These are phyloP conservation scores for Rhododendron vialii DNA, from an alignment of 148 eudicot species.

Conservation along the genomic window DNA sequence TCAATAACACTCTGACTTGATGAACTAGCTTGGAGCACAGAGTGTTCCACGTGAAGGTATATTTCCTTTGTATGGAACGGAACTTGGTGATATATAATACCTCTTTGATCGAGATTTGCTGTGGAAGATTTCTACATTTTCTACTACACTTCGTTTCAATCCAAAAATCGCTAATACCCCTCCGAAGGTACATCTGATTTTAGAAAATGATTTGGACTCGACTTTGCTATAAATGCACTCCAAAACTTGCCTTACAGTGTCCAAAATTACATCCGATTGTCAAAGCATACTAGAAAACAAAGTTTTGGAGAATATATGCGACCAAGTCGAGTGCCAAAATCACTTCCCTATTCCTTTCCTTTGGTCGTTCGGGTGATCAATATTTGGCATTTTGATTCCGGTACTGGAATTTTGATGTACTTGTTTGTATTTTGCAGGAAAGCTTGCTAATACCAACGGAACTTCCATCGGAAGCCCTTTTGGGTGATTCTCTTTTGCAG, in stretches of 20 bases:
- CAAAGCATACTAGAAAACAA: background rate
- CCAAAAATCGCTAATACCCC: background rate
- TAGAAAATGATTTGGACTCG: background rate
- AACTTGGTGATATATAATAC: background rate
- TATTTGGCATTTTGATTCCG: too few species aligned
- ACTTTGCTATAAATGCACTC: background rate
- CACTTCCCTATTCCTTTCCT: background rate
- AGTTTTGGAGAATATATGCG: background rate
- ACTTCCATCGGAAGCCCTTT: background rate
- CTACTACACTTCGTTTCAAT: background rate
- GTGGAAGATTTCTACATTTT: background rate
- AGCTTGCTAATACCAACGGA: background rate
- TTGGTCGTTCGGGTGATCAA: too few species aligned
- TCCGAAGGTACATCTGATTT: background rate
- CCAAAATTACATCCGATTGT: background rate
- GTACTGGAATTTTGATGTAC: too few species aligned
- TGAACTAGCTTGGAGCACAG: background rate
- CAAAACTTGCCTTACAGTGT: background rate
- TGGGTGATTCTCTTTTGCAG: background rate
- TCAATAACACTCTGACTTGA: background rate
- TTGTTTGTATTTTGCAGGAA: background rate
- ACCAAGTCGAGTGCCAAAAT: background rate
- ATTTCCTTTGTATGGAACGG: background rate
- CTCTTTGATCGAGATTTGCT: background rate
- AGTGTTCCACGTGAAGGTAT: background rate